phyloP scores from a whole-genome alignment of 75 land plant genomes.

The Cunninghamia lanceolata region DNA sequence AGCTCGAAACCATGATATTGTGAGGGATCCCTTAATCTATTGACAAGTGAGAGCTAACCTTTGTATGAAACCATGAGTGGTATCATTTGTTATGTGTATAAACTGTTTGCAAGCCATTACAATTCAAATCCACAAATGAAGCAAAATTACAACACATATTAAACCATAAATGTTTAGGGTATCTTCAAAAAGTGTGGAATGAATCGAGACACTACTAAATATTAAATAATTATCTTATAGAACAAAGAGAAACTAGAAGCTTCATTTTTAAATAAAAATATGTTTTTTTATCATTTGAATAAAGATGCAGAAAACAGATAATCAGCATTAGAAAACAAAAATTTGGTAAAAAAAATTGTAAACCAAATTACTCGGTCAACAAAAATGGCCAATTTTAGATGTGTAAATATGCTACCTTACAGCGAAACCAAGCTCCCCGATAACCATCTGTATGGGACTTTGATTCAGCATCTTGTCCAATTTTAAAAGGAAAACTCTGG shows the following conservation, averaged over 20 bases:
- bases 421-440: constrained; percentile 73
- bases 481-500: constrained; percentile 33
- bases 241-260: neutral
- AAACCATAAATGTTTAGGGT: neutral
- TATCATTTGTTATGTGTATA: neutral
- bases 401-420: constrained; percentile 32
- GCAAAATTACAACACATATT: neutral
- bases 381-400: neutral
- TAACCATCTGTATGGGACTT: constrained; percentile 44
- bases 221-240: neutral
- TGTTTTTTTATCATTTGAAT: neutral
- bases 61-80: neutral
- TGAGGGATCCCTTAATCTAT: neutral
- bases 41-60: neutral
- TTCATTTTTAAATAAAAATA: neutral
- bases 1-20: too few species aligned
- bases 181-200: neutral
- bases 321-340: neutral
- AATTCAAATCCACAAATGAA: neutral
- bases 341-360: neutral
- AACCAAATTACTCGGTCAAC: neutral
- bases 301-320: neutral
- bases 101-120: neutral
- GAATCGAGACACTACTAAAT: neutral
- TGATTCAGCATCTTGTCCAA: constrained; percentile 43